A percentile compares a stretch with the other conserved stretches of the same genome.
Conservation (phyloP, 352 stramenopile species). For the Saprolegnia parasitica region DNA sequence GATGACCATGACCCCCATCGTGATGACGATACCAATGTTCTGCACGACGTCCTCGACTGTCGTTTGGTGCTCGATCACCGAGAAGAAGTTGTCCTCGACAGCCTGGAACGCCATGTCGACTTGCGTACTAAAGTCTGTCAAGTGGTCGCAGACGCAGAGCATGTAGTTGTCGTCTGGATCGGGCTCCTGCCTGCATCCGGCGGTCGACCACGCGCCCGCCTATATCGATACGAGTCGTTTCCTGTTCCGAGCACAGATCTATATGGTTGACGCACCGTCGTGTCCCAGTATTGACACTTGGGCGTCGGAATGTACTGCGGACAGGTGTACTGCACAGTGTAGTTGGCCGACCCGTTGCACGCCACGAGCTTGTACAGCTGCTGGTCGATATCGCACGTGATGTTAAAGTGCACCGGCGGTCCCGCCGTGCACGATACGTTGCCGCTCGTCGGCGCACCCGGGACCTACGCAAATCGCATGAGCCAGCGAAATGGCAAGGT, state of each 20-base stretch:
- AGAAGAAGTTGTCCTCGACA: slow-evolving; percentile 58
- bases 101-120: slow-evolving; percentile 52
- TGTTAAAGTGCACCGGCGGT: background rate
- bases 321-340: slow-evolving; percentile 47
- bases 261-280: slow-evolving; percentile 3
- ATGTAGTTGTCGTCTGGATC: slow-evolving; percentile 55
- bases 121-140: slow-evolving; percentile 69
- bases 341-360: slow-evolving; percentile 50
- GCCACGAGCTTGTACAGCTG: slow-evolving; percentile 15
- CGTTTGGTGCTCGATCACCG: slow-evolving; percentile 54
- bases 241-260: background rate
- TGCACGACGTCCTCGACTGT: slow-evolving; percentile 56
- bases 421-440: background rate
- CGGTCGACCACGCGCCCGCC: slow-evolving; percentile 49
- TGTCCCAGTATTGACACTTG: slow-evolving; percentile 59
- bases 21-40: slow-evolving; percentile 51
- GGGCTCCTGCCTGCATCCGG: slow-evolving; percentile 47
- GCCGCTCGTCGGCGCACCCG: background rate
- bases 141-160: slow-evolving; percentile 67
- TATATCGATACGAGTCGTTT: background rate
- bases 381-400: background rate
- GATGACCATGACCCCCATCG: slow-evolving; percentile 48
- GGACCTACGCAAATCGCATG: background rate
- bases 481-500: background rate
- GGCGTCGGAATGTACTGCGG: slow-evolving; percentile 38